Evolutionary conservation across 352 stramenopile genomes (phyloP).

Genomic region (Lagenidium giganteum): DNA sequence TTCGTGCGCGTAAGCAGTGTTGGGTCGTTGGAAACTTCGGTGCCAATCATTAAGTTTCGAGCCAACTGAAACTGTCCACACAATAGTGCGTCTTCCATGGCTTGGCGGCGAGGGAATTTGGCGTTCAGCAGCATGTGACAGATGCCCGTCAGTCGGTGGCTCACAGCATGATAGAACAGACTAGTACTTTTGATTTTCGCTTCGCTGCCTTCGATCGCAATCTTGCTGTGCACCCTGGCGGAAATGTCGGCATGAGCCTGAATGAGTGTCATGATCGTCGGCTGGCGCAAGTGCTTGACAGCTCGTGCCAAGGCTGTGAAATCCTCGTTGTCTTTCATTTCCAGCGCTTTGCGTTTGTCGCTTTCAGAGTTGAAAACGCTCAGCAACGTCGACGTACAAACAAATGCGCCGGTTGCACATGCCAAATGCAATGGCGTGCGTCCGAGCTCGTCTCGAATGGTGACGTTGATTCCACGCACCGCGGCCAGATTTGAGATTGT

Average conservation of each 20-base stretch:
- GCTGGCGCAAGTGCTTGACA: constrained; percentile 55
- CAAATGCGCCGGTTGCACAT: constrained; percentile 68
- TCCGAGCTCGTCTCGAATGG: constrained; percentile 35
- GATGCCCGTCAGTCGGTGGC: constrained; percentile 59
- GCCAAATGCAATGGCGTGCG: constrained; percentile 60
- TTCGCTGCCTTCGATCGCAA: constrained; percentile 22
- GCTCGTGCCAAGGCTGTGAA: constrained; percentile 57
- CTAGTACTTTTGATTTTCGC: constrained; percentile 28
- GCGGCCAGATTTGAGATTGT: constrained; percentile 66
- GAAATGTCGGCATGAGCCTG: constrained; percentile 52
- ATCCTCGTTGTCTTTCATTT: constrained; percentile 28
- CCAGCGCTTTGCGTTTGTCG: constrained; percentile 25
- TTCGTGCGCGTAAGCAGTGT: constrained; percentile 37
- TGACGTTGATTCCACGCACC: constrained; percentile 36
- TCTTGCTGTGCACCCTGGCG: constrained; percentile 45
- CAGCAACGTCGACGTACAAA: constrained; percentile 66
- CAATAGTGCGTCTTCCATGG: constrained; percentile 61
- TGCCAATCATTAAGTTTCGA: constrained; percentile 53
- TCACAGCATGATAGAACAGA: constrained; percentile 78
- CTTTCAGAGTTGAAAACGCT: constrained; percentile 14
- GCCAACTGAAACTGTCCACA: constrained; percentile 71
- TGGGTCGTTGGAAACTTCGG: constrained; percentile 39
- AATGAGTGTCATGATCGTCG: constrained; percentile 71
- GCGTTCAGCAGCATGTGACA: constrained; percentile 74
- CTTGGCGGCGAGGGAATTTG: constrained; percentile 69